Evolutionary conservation across 441 rosid species (phyloP).

Genomic region (Capsella rubella): DNA sequence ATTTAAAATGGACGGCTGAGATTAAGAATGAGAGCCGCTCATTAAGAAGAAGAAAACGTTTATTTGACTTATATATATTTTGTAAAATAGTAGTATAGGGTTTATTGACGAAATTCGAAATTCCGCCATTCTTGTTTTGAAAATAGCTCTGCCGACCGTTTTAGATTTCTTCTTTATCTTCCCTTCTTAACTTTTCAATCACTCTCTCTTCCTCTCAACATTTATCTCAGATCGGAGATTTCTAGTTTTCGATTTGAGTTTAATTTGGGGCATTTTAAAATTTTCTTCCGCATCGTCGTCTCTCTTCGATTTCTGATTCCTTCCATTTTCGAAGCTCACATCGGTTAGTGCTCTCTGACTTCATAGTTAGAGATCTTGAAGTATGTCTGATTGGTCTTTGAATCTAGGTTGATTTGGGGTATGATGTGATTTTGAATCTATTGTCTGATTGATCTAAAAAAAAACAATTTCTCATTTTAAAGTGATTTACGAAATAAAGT

Average conservation of each 20-base stretch:
- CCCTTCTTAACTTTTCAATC: constrained; percentile 30
- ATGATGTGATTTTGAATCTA: constrained; percentile 3
- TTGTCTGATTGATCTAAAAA: neutral
- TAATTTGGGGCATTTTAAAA: constrained; percentile 19
- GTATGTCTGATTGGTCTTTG: constrained; percentile 20
- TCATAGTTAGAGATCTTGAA: constrained; percentile 27
- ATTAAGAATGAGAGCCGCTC: constrained; percentile 37
- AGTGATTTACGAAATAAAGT: neutral
- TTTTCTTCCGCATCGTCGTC: constrained; percentile 8
- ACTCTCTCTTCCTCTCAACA: neutral
- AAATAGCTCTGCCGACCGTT: constrained; percentile 64
- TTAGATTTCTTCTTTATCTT: constrained; percentile 30
- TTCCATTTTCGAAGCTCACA: constrained; percentile 45
- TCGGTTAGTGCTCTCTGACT: constrained; percentile 47
- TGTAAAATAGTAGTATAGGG: constrained; percentile 43
- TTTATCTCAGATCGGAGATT: constrained; percentile 42
- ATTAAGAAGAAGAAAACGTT: constrained; percentile 6
- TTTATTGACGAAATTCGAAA: constrained; percentile 46
- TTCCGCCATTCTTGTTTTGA: constrained; percentile 71
- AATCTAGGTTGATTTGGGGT: constrained; percentile 22
- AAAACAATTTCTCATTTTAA: neutral
- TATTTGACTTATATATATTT: constrained; percentile 36
- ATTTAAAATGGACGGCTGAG: constrained; percentile 51
- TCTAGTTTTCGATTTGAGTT: constrained; percentile 23
- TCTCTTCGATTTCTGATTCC: constrained; percentile 26